Conservation (phyloP, 106 monocot genomes). For the Amphibolis antarctica region DNA sequence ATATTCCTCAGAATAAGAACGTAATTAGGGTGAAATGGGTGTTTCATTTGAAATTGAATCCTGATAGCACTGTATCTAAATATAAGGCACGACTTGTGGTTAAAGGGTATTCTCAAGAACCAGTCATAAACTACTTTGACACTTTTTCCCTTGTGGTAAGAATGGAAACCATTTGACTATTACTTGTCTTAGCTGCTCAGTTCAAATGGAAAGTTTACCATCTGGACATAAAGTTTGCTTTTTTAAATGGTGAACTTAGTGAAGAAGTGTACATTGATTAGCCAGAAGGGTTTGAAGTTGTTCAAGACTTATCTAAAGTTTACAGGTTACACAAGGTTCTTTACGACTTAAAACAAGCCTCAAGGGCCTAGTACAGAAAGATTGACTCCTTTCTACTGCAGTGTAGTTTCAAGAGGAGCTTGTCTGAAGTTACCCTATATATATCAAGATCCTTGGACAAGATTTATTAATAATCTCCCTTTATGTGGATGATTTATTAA, state of each 20-base stretch:
- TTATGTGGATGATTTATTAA: slow-evolving; percentile 5
- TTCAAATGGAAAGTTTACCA: background rate
- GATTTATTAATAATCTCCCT: background rate
- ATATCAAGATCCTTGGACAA: background rate
- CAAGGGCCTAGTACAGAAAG: background rate
- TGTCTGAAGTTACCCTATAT: background rate
- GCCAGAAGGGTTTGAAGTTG: background rate
- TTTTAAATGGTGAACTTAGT: background rate
- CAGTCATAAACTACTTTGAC: background rate
- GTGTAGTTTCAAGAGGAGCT: background rate
- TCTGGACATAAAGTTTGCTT: background rate
- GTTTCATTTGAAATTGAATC: background rate
- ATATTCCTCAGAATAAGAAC: background rate
- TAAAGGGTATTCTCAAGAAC: background rate
- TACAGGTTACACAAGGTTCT: background rate
- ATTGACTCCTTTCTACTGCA: background rate
- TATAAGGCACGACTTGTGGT: background rate
- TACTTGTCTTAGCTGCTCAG: background rate
- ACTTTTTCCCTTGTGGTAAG: background rate
- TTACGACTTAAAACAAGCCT: background rate
- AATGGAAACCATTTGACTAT: background rate
- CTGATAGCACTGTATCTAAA: background rate
- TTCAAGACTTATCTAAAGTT: background rate
- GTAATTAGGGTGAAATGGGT: background rate
- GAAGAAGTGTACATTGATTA: background rate